Base-by-base conservation (phyloP, 2,329 filamentous ascomycete genomes). In the Fusarium sulawesiense region DNA sequence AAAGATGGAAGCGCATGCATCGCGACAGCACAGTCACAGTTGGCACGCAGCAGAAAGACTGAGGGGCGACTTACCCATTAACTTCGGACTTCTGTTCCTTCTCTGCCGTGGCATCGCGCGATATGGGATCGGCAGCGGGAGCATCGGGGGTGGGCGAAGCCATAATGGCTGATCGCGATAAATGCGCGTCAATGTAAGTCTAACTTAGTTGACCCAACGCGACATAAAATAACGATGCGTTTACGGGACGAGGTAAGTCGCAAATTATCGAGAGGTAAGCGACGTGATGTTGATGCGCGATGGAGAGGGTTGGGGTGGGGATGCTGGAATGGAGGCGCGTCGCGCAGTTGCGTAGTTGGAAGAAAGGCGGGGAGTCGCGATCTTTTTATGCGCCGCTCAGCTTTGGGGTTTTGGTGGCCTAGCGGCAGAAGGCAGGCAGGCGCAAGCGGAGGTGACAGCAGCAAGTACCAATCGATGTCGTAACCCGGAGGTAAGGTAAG, bases 121-220 rank as follows among this genome's bases (percentile, higher is more conserved):
- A 79, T 81, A 88, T 89, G 75, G 85, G 79, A 75, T 86, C 85
- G 75, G 78, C 41, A 25, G 46, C 68, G 66, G 79, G 73, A 56
- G 78, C 75, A 74, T 85, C 81, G 66, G 82, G 77, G 47, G 77
- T 78, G 66, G 84, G 82, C 72, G 85, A 85, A 68, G 85, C 83
- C 85, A 88, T 87, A 76, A 82, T 82, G 83, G 84, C 83, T 80
- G 83, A 84, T 80, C 80, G 83, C 79, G 76, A 72, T 73, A 68
- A 66, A 48, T 51, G 73, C 72, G 76, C 75, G 74, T 65, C 62
- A 70, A 60, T 68, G 62, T 69, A 72, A 70, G 72, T 56, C 73
- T 69, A 53, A n/a, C 56, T 68, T 77, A 79, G 70, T 67, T 59
- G 66, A 68, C 69, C 71, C 65, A 73, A 70, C 71, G 79, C 78